Base-by-base conservation (phyloP, 2,329 filamentous ascomycete species). In the Byssothecium circinans region DNA sequence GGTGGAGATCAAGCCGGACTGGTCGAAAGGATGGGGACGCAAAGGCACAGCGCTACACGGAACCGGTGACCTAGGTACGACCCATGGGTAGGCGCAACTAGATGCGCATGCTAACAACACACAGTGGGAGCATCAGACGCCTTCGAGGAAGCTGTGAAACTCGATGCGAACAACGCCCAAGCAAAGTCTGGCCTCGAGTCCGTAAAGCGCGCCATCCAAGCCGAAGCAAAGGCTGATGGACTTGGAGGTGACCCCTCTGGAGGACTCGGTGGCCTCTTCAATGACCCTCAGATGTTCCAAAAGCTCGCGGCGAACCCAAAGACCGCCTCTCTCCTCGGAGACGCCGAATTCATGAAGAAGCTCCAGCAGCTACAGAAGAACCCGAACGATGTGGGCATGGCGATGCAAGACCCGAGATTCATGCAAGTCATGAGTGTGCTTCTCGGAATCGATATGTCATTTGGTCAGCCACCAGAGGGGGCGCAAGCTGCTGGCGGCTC, bases 301-400 rank as follows among this genome's bases (percentile, higher is more conserved):
- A 99, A 99, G 79, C 85, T 99, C 49, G 91, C 91, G 54, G 82
- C 76, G 62, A 97, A 97, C 78, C 94, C 95, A 54, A 97, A 97
- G 84, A 99, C 95, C 10, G 86, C 87, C 56, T 71, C 79, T 11
- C 83, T 88, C 62, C 84, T 99, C 25, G 86, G 84, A 49, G 94
- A 99, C 66, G 81, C 86, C 8, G 78, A 83, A 22, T 99, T 99
- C 76, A 95, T 99, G 87, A 76, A 80, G 56, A 97, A 96, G 76
- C 80, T 99, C 48, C 86, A 94, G 72, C 80, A 84, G 41, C 77
- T 97, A 54, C 85, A 88, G 75, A 78, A 84, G 58, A 94, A 96
- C 75, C 91, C 94, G 5, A 83, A 84, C 63, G 85, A 83, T 61
- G 82, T 90, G 38, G 85, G 89, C 54, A 83, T 88, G 50, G 83